Conservation (phyloP, 208 protist genomes). For the Leishmania amazonensis region DNA sequence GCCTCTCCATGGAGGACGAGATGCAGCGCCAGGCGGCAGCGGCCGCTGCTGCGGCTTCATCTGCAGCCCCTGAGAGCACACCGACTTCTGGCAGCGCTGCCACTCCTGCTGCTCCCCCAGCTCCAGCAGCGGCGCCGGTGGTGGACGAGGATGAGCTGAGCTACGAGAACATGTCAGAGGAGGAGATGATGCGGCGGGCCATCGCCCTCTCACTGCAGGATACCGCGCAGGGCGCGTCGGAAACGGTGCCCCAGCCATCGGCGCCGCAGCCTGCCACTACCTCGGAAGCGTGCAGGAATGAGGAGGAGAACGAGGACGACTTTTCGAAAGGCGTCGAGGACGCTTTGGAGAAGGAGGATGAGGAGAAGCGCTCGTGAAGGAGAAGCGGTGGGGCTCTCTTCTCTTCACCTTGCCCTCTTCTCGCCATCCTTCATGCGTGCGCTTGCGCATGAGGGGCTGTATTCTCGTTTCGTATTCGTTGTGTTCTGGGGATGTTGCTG, state of each 20-base stretch:
- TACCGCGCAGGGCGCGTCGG: constrained; percentile 5
- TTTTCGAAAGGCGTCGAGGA: constrained; percentile 44
- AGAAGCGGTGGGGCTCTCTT: not conserved
- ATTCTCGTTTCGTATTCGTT: not conserved
- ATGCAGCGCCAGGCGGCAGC: constrained; percentile 84
- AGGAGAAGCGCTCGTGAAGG: constrained; percentile 30
- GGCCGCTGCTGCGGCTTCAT: constrained; percentile 35
- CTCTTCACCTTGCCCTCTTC: too few relatives aligned
- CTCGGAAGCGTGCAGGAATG: constrained; percentile 18
- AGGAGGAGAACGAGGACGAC: constrained; percentile 38
- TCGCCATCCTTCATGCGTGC: not conserved
- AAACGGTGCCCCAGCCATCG: not conserved
- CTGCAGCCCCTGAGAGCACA: constrained; percentile 20
- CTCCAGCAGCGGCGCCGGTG: not conserved
- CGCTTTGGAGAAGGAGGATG: constrained; percentile 39
- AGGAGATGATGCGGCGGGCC: constrained; percentile 83
- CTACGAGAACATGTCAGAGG: constrained; percentile 77
- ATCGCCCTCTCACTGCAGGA: constrained; percentile 85
- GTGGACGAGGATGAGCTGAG: constrained; percentile 22
- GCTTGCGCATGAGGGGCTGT: not conserved
- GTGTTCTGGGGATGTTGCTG: not conserved
- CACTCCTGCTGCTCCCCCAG: constrained; percentile 4
- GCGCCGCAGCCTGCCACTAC: not conserved
- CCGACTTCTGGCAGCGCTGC: constrained; percentile 10
- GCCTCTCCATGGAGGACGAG: constrained; percentile 95